phyloP scores from a whole-genome alignment of 1,139 yeast genomes.

The Candida mesenterica region DNA sequence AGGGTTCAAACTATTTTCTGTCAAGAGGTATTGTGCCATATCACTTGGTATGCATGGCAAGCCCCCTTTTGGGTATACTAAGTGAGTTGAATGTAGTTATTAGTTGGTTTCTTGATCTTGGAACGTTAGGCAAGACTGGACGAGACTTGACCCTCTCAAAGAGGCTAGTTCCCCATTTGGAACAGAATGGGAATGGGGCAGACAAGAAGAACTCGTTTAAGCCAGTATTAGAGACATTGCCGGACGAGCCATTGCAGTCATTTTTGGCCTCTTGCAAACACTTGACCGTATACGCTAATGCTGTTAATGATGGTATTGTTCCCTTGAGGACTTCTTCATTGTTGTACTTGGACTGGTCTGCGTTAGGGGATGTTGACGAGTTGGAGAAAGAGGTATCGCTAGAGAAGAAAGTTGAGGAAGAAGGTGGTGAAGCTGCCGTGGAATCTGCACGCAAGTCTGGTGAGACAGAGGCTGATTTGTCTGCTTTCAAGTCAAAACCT shows the following conservation, averaged over 20 bases:
- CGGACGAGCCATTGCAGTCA: constrained; percentile 24
- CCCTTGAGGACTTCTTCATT: constrained; percentile 26
- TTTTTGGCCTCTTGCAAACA: constrained; percentile 18
- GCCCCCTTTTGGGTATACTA: constrained; percentile 25
- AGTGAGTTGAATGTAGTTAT: constrained; percentile 26
- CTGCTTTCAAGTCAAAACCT: too few relatives aligned
- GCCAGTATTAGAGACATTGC: constrained; percentile 23
- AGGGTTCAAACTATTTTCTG: constrained; percentile 19
- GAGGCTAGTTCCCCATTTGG: constrained; percentile 10
- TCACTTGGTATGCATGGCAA: constrained; percentile 25
- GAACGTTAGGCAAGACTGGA: constrained; percentile 28
- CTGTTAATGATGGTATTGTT: constrained; percentile 28
- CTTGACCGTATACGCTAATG: constrained; percentile 26
- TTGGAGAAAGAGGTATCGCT: constrained; percentile 10
- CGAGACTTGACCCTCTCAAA: constrained; percentile 26
- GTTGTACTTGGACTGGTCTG: constrained; percentile 25
- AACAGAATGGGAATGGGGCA: constrained; percentile 6
- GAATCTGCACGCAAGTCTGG: constrained; percentile 12
- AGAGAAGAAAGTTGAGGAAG: constrained; percentile 10
- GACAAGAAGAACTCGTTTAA: constrained; percentile 13
- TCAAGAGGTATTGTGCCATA: constrained; percentile 16
- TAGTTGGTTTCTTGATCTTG: constrained; percentile 25
- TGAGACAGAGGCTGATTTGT: constrained; percentile 8
- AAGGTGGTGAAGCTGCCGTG: constrained; percentile 1
- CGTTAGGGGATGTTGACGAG: constrained; percentile 32